These are phyloP conservation scores for Backusella australiensis DNA, from an alignment of 192 early-diverging fungal species.

Conservation along the genomic window DNA sequence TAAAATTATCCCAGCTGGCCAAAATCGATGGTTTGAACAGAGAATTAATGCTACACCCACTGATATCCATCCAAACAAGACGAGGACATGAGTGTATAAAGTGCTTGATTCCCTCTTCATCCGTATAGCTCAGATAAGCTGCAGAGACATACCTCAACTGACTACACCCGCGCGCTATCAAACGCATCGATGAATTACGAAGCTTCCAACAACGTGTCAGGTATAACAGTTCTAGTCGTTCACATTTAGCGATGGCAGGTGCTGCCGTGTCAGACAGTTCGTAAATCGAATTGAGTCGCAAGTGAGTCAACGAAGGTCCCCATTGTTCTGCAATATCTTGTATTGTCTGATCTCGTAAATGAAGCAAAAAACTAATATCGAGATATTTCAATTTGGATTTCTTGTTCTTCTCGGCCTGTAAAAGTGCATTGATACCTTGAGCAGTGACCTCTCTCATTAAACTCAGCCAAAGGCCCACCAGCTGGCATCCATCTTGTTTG, in stretches of 20 bases:
- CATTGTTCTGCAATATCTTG: neutral
- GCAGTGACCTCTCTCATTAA: neutral
- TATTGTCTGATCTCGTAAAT: neutral
- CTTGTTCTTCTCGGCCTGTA: neutral
- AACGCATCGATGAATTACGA: neutral
- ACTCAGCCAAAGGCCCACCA: slow-evolving; percentile 7
- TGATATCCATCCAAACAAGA: slow-evolving; percentile 13
- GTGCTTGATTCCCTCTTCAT: slow-evolving; percentile 4
- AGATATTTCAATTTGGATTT: neutral
- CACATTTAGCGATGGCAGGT: neutral
- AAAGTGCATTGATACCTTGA: neutral
- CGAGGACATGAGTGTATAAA: neutral
- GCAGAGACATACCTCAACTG: slow-evolving; percentile 10
- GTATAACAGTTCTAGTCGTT: slow-evolving; percentile 9
- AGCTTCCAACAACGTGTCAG: slow-evolving; percentile 17
- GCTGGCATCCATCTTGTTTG: neutral
- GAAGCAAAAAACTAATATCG: slow-evolving; percentile 11
- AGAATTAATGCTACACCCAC: slow-evolving; percentile 12
- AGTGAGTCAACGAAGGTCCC: slow-evolving; percentile 15
- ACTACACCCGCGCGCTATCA: neutral
- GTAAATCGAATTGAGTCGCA: slow-evolving; percentile 16
- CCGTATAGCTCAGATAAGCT: slow-evolving; percentile 5
- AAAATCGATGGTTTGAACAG: slow-evolving; percentile 7
- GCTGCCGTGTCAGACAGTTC: slow-evolving; percentile 1
- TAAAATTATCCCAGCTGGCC: neutral